These are phyloP conservation scores for Parasarocladium wereldwijsianum DNA, from an alignment of 2,329 filamentous ascomycete species.

Conservation along the genomic window DNA sequence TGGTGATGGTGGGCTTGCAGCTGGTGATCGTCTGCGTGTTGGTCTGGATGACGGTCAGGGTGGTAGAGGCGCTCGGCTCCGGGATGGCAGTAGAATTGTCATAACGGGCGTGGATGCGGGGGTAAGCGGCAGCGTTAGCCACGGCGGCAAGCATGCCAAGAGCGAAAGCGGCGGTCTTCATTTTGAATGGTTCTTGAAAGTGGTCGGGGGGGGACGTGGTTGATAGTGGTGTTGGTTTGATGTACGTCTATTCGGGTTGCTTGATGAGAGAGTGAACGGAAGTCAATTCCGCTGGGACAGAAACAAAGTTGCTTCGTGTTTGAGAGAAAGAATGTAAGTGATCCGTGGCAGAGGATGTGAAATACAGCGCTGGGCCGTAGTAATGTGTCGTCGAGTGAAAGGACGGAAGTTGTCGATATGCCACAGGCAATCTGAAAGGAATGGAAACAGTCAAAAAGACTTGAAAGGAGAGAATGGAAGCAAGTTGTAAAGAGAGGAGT, in stretches of 20 bases:
- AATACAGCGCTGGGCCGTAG: conserved; percentile 1
- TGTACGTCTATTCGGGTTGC: conserved; percentile 1
- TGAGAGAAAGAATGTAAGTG: conserved; percentile 5
- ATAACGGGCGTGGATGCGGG: conserved; percentile 18
- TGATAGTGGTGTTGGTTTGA: conserved; percentile 1
- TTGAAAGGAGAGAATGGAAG: conserved; percentile 6
- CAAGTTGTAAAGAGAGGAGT: conserved; percentile 5
- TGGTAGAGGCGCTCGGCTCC: conserved; percentile 15
- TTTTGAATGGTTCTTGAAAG: conserved; percentile 24
- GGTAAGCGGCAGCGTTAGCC: conserved; percentile 24
- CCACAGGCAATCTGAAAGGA: conserved; percentile 6
- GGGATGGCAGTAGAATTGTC: conserved; percentile 9
- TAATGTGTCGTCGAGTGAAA: conserved; percentile 2
- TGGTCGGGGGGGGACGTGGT: conserved; percentile 7
- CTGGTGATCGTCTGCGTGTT: conserved; percentile 42
- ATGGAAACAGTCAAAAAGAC: conserved; percentile 5
- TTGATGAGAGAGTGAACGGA: conserved; percentile 5
- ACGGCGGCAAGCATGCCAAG: conserved; percentile 29
- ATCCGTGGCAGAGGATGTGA: neutral
- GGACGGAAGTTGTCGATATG: conserved; percentile 5
- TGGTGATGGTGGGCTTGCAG: conserved; percentile 40
- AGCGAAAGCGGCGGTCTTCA: conserved; percentile 30
- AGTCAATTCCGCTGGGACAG: conserved; percentile 5
- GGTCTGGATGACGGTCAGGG: conserved; percentile 36
- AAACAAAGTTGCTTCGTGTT: conserved; percentile 4